Conservation (phyloP, 2,329 filamentous ascomycete species). For the Neospermospora avenae region DNA sequence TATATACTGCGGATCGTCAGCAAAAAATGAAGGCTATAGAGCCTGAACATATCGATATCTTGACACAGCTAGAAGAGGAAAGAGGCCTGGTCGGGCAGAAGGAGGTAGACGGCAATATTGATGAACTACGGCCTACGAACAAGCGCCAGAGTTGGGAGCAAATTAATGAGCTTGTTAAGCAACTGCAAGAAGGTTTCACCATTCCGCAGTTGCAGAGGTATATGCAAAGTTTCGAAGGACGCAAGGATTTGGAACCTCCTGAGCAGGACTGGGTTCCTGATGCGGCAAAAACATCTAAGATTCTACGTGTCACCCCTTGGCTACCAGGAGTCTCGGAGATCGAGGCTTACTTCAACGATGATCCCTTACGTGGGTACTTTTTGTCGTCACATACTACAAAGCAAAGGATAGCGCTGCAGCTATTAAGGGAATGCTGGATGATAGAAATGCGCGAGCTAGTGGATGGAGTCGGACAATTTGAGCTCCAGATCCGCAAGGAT, state of each 20-base stretch:
- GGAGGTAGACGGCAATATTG: conserved; percentile 33
- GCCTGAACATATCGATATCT: conserved; percentile 31
- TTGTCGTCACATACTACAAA: conserved; percentile 31
- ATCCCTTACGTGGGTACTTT: conserved; percentile 29
- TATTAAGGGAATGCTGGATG: conserved; percentile 34
- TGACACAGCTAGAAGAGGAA: conserved; percentile 30
- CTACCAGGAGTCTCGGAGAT: conserved; percentile 27
- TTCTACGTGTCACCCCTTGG: conserved; percentile 29
- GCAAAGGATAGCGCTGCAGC: conserved; percentile 26
- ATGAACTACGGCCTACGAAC: conserved; percentile 27
- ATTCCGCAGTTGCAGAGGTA: conserved; percentile 32
- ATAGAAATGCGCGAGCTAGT: conserved; percentile 31
- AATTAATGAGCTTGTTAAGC: conserved; percentile 29
- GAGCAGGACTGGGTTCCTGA: conserved; percentile 1
- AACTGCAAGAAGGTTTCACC: conserved; percentile 32
- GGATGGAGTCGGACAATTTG: conserved; percentile 32
- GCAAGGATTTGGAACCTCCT: not conserved
- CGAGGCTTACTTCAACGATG: conserved; percentile 25
- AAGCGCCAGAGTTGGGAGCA: conserved; percentile 26
- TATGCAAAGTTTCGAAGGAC: conserved; percentile 16
- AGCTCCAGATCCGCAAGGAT: conserved; percentile 25
- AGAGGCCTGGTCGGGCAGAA: conserved; percentile 27
- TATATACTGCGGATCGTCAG: conserved; percentile 11
- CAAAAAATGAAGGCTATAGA: not conserved
- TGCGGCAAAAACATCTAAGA: conserved; percentile 3